Base-by-base conservation (phyloP, 768 basidiomycete genomes). In the Rhizopogon vinicolor region DNA sequence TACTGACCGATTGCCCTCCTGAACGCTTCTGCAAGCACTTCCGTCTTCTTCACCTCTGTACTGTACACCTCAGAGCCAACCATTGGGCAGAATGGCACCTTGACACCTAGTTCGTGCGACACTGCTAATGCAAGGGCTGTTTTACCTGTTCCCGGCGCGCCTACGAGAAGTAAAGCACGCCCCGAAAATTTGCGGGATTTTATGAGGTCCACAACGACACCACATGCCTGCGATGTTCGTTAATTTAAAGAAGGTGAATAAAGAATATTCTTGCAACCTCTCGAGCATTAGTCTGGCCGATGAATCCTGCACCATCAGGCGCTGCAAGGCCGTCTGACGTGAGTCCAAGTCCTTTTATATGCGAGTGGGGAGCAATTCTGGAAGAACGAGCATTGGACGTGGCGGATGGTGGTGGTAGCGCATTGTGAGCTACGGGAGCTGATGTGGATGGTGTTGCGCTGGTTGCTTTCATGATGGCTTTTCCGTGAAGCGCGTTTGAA, bases 81-180 rank as follows among this genome's bases (percentile, higher is more conserved):
- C 93, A 98, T 98, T 5, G 94, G 93, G 69, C 96, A 98, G 68
- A 99, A 98, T 0, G 97, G 97, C 1, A 98, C 95, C 65, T 97
- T 97, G 19, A 82, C 74, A 0, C 97, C 97, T 0, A 99, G 81
- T 64, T 98, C 97, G 57, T 98, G 95, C 6, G 93, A 88, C 28
- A 98, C 83, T 0, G 93, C 97, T n/a, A 98, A 72, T 2, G 97
- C 95, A 28, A 98, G 82, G 0, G 97, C 97, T 0, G 97, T 99
- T 75, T 99, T 99, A 10, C 97, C 96, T 3, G 97, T 99, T 14
- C 97, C 95, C 1, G 97, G 97, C 19, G 93, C 93, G 53, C 97
- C 97, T 25, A 91, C 96, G 39, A 98, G 82, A 41, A 98, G 74
- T 41, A 98, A 76, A 0, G 94, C 94, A 55, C 95, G 83, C 22